These are phyloP conservation scores for Suillus plorans DNA, from an alignment of 768 basidiomycete species.

Conservation along the genomic window DNA sequence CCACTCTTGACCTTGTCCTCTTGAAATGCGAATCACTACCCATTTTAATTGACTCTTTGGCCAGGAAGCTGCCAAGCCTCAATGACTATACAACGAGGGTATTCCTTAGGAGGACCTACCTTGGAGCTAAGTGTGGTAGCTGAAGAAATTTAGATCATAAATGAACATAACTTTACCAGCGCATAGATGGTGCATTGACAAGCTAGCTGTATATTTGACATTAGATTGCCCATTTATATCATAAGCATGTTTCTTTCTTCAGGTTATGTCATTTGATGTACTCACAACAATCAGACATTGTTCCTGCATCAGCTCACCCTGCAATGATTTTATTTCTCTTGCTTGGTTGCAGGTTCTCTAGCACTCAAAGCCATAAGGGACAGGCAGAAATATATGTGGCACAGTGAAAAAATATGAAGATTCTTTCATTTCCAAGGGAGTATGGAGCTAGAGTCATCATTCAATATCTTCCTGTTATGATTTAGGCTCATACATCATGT, in stretches of 20 bases:
- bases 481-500: background rate
- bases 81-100: too few relatives aligned
- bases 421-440: slow-evolving; percentile 63
- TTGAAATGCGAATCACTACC: too few relatives aligned
- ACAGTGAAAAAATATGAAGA: slow-evolving; percentile 62
- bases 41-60: too few relatives aligned
- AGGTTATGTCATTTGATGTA: background rate
- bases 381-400: slow-evolving; percentile 64
- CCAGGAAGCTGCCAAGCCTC: too few relatives aligned
- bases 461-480: background rate
- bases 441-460: slow-evolving; percentile 69
- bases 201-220: slow-evolving; percentile 67
- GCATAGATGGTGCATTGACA: slow-evolving; percentile 69
- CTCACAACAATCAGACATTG: slow-evolving; percentile 36
- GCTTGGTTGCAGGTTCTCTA: slow-evolving; percentile 58
- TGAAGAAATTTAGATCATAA: too few relatives aligned
- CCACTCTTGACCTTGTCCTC: too few relatives aligned
- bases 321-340: slow-evolving; percentile 53
- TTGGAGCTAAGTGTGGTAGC: too few relatives aligned
- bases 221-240: slow-evolving; percentile 70
- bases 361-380: slow-evolving; percentile 65
- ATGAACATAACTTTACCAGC: slow-evolving; percentile 55
- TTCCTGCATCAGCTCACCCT: slow-evolving; percentile 51
- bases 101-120: too few relatives aligned
- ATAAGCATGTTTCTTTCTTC: slow-evolving; percentile 21